phyloP scores from a whole-genome alignment of 169 alveolate species.

The Cryptosporidium bovis region DNA sequence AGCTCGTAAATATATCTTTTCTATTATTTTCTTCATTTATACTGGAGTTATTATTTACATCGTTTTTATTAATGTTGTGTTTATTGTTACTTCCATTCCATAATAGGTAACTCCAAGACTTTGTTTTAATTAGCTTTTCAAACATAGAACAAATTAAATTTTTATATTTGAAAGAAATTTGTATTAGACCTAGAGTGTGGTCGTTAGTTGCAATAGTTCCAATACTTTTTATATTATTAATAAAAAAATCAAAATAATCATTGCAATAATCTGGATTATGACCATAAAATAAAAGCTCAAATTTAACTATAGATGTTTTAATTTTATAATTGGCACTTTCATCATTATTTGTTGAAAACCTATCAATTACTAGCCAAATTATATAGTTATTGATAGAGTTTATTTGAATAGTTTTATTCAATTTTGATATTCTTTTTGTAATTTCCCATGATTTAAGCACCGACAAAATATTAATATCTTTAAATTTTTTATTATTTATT shows the following conservation, averaged over 20 bases:
- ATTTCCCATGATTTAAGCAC: constrained; percentile 50
- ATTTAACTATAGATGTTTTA: constrained; percentile 21
- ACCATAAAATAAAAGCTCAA: constrained; percentile 24
- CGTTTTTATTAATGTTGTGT: too few species aligned
- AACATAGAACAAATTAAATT: background rate
- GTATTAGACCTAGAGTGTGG: background rate
- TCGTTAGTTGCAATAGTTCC: background rate
- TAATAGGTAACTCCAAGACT: constrained; percentile 52
- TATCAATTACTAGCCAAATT: constrained; percentile 14
- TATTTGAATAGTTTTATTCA: background rate
- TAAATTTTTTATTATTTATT: background rate
- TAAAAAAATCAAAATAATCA: constrained; percentile 20
- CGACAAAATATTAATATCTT: constrained; percentile 8
- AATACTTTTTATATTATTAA: background rate
- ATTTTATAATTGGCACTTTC: background rate
- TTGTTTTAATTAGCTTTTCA: background rate
- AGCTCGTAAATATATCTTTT: too few species aligned
- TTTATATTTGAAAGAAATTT: background rate
- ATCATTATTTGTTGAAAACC: background rate
- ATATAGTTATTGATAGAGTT: background rate
- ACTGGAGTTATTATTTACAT: too few species aligned
- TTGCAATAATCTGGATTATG: constrained; percentile 27
- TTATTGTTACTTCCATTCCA: constrained; percentile 4
- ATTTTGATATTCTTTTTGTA: background rate
- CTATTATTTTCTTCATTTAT: too few species aligned